phyloP scores from a whole-genome alignment of 1,284 basidiomycete genomes.

The Cryptococcus hybrid region DNA sequence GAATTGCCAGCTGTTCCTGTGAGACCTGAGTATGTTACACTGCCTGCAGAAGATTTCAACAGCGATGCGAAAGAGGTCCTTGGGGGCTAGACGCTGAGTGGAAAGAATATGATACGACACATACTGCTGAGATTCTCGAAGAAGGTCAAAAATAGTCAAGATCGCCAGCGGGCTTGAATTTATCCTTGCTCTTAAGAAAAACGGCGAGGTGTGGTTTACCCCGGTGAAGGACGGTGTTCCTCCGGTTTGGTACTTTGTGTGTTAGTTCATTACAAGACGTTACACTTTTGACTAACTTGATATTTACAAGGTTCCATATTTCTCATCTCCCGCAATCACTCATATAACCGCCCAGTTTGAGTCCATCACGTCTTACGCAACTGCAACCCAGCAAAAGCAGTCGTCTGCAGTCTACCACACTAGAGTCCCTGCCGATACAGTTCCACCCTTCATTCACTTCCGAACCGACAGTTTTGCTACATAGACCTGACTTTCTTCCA shows the following conservation, averaged over 20 bases:
- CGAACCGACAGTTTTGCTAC: conserved; percentile 1
- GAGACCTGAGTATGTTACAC: conserved; percentile 52
- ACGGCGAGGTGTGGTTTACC: conserved; percentile 46
- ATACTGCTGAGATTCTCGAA: conserved; percentile 21
- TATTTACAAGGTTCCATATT: conserved; percentile 30
- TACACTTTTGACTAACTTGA: background rate
- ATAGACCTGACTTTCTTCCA: conserved; percentile 61
- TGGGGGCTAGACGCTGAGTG: conserved; percentile 52
- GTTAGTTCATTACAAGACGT: conserved; percentile 25
- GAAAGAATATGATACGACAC: conserved; percentile 58
- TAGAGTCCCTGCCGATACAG: conserved; percentile 34
- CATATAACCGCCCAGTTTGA: conserved; percentile 82
- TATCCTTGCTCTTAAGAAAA: conserved; percentile 66
- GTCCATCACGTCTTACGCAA: conserved; percentile 77
- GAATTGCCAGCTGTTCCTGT: conserved; percentile 22
- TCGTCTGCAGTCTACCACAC: conserved; percentile 18
- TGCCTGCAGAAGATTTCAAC: conserved; percentile 49
- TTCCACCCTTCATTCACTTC: background rate
- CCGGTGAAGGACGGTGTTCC: conserved; percentile 13
- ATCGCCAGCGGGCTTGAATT: conserved; percentile 69
- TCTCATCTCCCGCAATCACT: conserved; percentile 40
- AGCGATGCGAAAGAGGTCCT: conserved; percentile 17
- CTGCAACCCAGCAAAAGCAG: conserved; percentile 55
- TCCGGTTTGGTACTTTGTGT: conserved; percentile 69
- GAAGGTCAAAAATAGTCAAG: conserved; percentile 61